Evolutionary conservation across 352 stramenopile species (phyloP), one percentile per base, ranked within the genome.

Genomic region (Pythium aquatile): DNA sequence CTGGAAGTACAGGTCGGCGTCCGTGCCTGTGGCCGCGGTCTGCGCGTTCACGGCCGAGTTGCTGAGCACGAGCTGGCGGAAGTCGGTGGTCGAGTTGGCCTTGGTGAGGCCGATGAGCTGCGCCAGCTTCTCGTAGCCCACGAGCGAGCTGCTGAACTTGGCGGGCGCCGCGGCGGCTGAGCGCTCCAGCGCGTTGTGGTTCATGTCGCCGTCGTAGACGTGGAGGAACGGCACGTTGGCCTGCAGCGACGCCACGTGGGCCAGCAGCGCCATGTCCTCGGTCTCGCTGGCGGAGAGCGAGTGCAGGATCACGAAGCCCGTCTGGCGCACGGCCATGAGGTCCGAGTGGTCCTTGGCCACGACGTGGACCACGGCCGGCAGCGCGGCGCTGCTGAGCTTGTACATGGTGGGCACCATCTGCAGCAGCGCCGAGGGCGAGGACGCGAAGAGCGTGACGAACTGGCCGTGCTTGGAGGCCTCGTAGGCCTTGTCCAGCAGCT

Each of bases 371-470:
- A 97, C 91, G 2, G 88, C 81, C 7, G 86, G 87, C 49, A 94
- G 69, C 47, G 82, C 78, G 64, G 96, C 86, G 44, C 83, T 85
- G 67, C 90, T 92, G 70, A 98, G 94, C 70, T 98, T 97, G 80
- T 97, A 98, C 75, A 98, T 88, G 67, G 91, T 96, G n/a, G 93
- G 93, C 61, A 98, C 93, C 78, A 97, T 98, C 32, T 96, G 78
- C 67, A 97, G 72, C 66, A 98, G 75, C 65, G 87, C 77, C 17
- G 76, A 61, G 57, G 93, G 90, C 66, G 87, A 97, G 4, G 88
- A 86, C 40, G 91, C 93, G 65, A 97, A 97, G 14, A 96, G 86
- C 51, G 93, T 96, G 58, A 93, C 90, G 65, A 97, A 90, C 69
- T 93, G 85, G 2, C 91, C 93, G 47, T 71, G 70, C 66, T 78